Percentiles rank a stretch among this genome's conserved stretches.
These are phyloP conservation scores for Suaeda aralocaspica DNA, from an alignment of 148 eudicot genomes.

Conservation along the genomic window DNA sequence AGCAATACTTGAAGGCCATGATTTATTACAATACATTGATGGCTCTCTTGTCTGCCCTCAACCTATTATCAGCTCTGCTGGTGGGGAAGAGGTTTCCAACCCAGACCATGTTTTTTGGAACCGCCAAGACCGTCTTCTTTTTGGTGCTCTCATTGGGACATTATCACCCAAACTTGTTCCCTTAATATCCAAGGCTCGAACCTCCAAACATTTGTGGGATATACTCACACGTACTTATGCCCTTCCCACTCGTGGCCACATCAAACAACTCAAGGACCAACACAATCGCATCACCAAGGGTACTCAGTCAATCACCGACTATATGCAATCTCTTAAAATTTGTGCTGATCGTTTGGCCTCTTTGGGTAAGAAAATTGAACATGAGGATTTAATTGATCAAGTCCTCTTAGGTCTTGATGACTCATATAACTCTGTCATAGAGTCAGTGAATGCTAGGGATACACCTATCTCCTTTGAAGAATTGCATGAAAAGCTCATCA, in stretches of 20 bases:
- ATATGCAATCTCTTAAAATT: not conserved
- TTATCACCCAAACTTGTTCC: not conserved
- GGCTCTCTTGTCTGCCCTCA: not conserved
- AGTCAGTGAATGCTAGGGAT: conserved; percentile 2
- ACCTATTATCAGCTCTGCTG: not conserved
- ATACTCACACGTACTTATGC: not conserved
- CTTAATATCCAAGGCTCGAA: not conserved
- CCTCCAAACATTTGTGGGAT: not conserved
- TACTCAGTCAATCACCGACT: too few relatives aligned
- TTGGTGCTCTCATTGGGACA: not conserved
- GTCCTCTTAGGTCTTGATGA: too few relatives aligned
- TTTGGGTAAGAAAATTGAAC: too few relatives aligned
- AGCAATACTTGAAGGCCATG: not conserved
- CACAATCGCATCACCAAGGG: too few relatives aligned
- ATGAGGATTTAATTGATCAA: too few relatives aligned
- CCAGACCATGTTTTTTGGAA: not conserved
- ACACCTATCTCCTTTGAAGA: conserved; percentile 16
- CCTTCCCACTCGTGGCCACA: not conserved
- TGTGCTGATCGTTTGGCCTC: not conserved
- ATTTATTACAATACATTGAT: not conserved
- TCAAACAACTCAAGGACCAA: conserved; percentile 6
- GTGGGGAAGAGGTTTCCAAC: not conserved
- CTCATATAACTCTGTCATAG: too few relatives aligned
- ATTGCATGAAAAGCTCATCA: conserved; percentile 18
- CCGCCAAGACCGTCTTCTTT: not conserved